A percentile compares a stretch with the other conserved stretches of the same genome.
Conservation (phyloP, 495 filamentous ascomycete genomes). For the Chaetomidium leptoderma region DNA sequence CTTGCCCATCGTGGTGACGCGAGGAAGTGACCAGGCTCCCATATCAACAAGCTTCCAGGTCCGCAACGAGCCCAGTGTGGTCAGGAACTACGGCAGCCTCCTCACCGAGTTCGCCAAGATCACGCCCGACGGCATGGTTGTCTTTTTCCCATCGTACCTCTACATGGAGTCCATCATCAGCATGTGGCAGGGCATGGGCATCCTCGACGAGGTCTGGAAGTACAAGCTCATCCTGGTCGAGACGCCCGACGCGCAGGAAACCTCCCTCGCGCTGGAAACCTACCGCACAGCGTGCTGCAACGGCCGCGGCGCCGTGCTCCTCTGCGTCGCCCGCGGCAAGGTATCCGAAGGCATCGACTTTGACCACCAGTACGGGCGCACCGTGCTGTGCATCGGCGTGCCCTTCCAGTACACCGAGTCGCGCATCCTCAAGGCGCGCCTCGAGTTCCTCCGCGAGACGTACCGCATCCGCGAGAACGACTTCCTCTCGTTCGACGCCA, state of each 20-base stretch:
- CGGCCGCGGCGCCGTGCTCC: constrained; percentile 84
- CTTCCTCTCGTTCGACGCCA: constrained; percentile 97
- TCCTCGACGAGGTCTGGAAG: constrained; percentile 97
- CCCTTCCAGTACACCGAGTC: constrained; percentile 99
- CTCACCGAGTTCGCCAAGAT: constrained; percentile 90
- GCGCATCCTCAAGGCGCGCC: constrained; percentile 88
- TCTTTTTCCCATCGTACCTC: constrained; percentile 97
- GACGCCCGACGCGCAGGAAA: constrained; percentile 96
- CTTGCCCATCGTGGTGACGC: constrained; percentile 93
- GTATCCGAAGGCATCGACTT: constrained; percentile 98
- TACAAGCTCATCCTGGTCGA: constrained; percentile 98
- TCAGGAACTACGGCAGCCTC: constrained; percentile 91
- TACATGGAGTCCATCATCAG: constrained; percentile 99
- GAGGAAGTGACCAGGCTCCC: constrained; percentile 87
- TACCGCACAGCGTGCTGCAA: constrained; percentile 97
- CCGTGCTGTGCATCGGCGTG: constrained; percentile 93
- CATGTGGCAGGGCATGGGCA: constrained; percentile 99
- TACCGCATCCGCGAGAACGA: constrained; percentile 97
- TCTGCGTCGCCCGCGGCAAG: constrained; percentile 95
- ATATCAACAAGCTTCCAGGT: constrained; percentile 90
- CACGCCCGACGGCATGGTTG: constrained; percentile 94
- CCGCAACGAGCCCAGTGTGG: constrained; percentile 88
- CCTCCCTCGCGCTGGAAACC: constrained; percentile 89
- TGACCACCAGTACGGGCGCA: constrained; percentile 96
- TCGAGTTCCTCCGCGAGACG: constrained; percentile 93